Conservation (phyloP, 2,329 filamentous ascomycete species). For the Incumbomyces lentus region DNA sequence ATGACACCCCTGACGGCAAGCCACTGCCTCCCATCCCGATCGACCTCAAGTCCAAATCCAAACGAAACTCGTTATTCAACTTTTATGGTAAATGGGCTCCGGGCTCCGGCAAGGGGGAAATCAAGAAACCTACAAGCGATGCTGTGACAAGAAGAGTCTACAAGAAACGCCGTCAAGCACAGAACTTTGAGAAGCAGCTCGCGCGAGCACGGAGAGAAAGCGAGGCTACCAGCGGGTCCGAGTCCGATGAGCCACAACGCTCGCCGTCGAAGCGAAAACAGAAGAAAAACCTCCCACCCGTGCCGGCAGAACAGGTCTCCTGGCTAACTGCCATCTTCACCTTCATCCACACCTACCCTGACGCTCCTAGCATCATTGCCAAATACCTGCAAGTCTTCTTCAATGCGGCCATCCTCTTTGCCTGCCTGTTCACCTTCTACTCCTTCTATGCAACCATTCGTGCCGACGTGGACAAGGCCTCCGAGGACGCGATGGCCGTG, state of each 20-base stretch:
- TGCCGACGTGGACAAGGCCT: conserved; percentile 63
- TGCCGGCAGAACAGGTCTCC: conserved; percentile 18
- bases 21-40: conserved; percentile 12
- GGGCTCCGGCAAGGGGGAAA: conserved; percentile 55
- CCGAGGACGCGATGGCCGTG: conserved; percentile 55
- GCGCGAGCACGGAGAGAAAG: conserved; percentile 26
- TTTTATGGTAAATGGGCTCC: conserved; percentile 35
- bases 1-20: conserved; percentile 37
- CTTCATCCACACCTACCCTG: conserved; percentile 54
- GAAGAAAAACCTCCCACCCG: conserved; percentile 22
- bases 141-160: conserved; percentile 36
- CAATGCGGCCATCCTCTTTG: conserved; percentile 38
- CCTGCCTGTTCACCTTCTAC: conserved; percentile 55
- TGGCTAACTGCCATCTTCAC: conserved; percentile 41
- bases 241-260: conserved; percentile 28
- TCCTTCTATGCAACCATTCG: conserved; percentile 59
- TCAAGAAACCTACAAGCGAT: conserved; percentile 41
- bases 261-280: conserved; percentile 9
- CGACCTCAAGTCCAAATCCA: conserved; percentile 21
- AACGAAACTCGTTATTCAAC: conserved; percentile 31
- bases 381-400: conserved; percentile 54
- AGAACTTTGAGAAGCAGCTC: conserved; percentile 34
- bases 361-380: conserved; percentile 54
- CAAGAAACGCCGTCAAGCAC: conserved; percentile 40
- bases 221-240: conserved; percentile 33